A percentile compares a stretch with the other conserved stretches of the same genome.
These are phyloP conservation scores for Epichloe elymi DNA, from an alignment of 2,329 filamentous ascomycete species.

Conservation along the genomic window DNA sequence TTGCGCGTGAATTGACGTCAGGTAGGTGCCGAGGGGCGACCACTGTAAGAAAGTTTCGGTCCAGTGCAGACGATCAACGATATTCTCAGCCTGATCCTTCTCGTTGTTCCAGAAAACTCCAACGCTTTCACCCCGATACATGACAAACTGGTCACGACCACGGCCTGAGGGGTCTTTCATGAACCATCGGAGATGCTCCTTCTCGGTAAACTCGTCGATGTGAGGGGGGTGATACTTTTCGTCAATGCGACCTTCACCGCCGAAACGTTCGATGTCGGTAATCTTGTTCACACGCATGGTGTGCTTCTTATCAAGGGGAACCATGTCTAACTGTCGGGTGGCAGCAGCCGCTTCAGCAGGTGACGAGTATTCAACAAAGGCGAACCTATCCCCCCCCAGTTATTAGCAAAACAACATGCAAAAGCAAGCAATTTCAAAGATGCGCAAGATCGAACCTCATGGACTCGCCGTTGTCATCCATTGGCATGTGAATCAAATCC, in stretches of 20 bases:
- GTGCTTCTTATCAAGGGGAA: slow-evolving; percentile 92
- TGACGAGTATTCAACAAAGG: slow-evolving; percentile 92
- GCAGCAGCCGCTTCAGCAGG: slow-evolving; percentile 81
- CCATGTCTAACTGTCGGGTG: slow-evolving; percentile 74
- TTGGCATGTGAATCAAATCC: slow-evolving; percentile 85
- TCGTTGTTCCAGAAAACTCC: slow-evolving; percentile 98
- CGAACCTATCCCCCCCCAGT: slow-evolving; percentile 48
- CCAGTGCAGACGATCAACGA: slow-evolving; percentile 92
- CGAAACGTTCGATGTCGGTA: slow-evolving; percentile 93
- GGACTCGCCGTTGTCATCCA: slow-evolving; percentile 76
- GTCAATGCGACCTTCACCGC: slow-evolving; percentile 82
- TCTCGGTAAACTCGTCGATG: slow-evolving; percentile 75
- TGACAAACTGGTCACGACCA: slow-evolving; percentile 87
- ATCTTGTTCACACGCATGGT: slow-evolving; percentile 94
- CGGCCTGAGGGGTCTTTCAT: slow-evolving; percentile 67
- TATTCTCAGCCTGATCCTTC: slow-evolving; percentile 72
- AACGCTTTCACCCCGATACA: slow-evolving; percentile 84
- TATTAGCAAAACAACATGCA: background rate
- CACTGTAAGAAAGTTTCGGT: slow-evolving; percentile 97
- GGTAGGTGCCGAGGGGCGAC: slow-evolving; percentile 88
- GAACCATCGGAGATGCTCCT: slow-evolving; percentile 92
- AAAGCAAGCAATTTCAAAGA: background rate
- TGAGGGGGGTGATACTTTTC: slow-evolving; percentile 82
- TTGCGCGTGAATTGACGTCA: slow-evolving; percentile 89
- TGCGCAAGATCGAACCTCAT: slow-evolving; percentile 50